Base-by-base conservation (phyloP, 2,329 filamentous ascomycete species). In the Trichoderma pleuroti region DNA sequence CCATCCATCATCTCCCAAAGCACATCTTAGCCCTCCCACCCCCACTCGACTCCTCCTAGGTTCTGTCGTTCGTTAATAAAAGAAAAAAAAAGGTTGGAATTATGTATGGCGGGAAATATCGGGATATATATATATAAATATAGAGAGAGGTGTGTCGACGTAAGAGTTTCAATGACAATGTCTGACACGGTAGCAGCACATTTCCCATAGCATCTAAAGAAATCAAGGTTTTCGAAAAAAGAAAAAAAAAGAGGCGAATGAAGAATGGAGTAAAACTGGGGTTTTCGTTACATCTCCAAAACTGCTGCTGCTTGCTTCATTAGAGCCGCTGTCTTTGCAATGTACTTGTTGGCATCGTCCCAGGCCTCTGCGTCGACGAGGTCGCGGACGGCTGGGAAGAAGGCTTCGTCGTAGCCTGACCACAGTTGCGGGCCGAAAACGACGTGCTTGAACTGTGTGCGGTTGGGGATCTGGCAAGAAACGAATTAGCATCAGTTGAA, bases 381-480 rank as follows among this genome's bases (percentile, higher is more conserved):
- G 76, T 98, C 94, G 70, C 93, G 87, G 70, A 98, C 92, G n/a
- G 91, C 91, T 0, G 95, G 95, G 82, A 82, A 82, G 72, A 78
- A 76, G 54, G 78, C 76, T 61, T 76, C 76, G 64, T 80, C 77
- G 62, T 79, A 75, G 62, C 75, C 75, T 9, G 90, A 90, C 91
- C 93, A 94, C 3, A 88, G 84, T 76, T 93, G 88, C 0, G 96
- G 96, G 2, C 92, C 95, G 78, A 94, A 97, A 70, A 99, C 83
- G 77, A 97, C 87, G 81, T 98, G 96, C 80, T 97, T 97, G 86
- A 94, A 99, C 81, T 98, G 96, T 6, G 92, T 92, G 74, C 95
- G 90, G 75, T 93, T 93, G 49, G 93, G 92, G 5, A 97, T 87
- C 92, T 94, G 9, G 32, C 63, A 64, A 57, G 62, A 60, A 52